Evolutionary conservation across 257 asterid species (phyloP).

Genomic region (Verbascum thapsus): DNA sequence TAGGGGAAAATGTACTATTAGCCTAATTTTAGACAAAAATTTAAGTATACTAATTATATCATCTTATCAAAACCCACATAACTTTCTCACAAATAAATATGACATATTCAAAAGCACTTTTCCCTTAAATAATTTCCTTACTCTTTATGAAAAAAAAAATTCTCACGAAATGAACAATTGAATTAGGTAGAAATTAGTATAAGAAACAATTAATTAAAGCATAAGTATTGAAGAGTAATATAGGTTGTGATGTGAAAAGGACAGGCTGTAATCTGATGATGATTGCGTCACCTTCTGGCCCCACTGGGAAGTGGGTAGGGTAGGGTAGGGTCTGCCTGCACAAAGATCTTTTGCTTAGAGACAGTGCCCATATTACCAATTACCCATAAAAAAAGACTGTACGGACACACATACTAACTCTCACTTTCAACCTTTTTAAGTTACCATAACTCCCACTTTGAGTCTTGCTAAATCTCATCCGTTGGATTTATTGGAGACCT

Average conservation of each 20-base stretch:
- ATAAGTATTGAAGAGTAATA: neutral
- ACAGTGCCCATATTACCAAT: conserved; percentile 37
- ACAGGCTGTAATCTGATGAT: conserved; percentile 40
- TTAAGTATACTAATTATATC: too few species aligned
- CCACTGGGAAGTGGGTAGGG: neutral
- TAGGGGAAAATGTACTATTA: too few species aligned
- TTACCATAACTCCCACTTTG: conserved; percentile 4
- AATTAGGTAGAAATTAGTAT: too few species aligned
- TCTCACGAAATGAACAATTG: too few species aligned
- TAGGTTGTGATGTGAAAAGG: conserved; percentile 31
- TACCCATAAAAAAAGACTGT: conserved; percentile 40
- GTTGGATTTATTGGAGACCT: neutral
- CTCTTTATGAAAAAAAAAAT: too few species aligned
- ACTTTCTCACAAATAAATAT: too few species aligned
- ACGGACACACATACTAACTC: conserved; percentile 16
- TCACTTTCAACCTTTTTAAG: conserved; percentile 35
- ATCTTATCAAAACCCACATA: too few species aligned
- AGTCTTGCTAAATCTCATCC: neutral
- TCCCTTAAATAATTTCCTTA: too few species aligned
- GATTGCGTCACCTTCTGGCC: conserved; percentile 45
- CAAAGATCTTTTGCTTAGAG: conserved; percentile 38
- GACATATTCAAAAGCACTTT: too few species aligned
- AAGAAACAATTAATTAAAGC: too few species aligned
- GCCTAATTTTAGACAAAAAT: too few species aligned
- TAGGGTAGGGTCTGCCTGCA: conserved; percentile 2